Evolutionary conservation across 2,329 filamentous ascomycete species (phyloP), one percentile per base, ranked within the genome.

Genomic region (Ceratocystis smalleyi): DNA sequence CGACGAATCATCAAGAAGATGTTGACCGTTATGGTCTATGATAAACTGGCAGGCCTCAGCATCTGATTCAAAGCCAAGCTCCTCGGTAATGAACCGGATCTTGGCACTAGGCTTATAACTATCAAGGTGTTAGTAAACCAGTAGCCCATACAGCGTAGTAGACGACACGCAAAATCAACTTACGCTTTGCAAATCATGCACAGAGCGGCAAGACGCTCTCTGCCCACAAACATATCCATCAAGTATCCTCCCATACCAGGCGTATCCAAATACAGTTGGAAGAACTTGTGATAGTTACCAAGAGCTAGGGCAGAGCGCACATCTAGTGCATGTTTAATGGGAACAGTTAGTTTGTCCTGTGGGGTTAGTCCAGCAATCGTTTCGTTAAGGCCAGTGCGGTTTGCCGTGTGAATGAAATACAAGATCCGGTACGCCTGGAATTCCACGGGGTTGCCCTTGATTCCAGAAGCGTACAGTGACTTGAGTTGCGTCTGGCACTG

Each of bases 371-470:
- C 92, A 82, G 91, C 91, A 80, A 99, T 83, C 73, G 92, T 86
- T 81, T 97, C 91, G 82, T 96, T 97, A 82, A 99, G 87, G 77
- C 92, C 91, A 77, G 89, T 91, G 77, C 90, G 91, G 78, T 97
- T 99, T 81, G 91, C 91, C 72, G 94, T 97, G 76, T 97, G 91
- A 77, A 99, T 94, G 79, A 96, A 95, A 83, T 99, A 99, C 74
- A 99, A 82, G 77, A 99, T 96, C 83, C 94, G 92, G 81, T 99
- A 99, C 69, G 92, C 94, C 83, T 94, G 94, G 78, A 99, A 99
- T 77, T 99, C 94, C 77, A 89, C 86, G 73, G 89, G 85, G 75
- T 91, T 91, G 71, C 92, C 94, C 73, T 89, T 89, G 74, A 96
- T 79, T 69, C 89, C 88, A 77, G 89, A 83, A 74, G 84, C 83